phyloP scores from a whole-genome alignment of 305 asterid species.

The Rubia peregrina region DNA sequence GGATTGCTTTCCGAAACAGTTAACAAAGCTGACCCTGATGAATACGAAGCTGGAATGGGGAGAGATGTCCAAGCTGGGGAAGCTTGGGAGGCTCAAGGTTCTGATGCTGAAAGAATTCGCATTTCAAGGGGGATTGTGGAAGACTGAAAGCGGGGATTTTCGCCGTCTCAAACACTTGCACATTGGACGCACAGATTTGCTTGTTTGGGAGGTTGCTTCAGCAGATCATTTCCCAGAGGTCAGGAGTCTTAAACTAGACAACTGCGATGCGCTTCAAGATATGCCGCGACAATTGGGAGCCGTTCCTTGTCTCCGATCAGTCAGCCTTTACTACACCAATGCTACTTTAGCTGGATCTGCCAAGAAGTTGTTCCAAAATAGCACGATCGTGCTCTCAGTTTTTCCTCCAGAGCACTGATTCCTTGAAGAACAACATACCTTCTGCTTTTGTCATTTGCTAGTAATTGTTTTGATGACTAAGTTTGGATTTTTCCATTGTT shows the following conservation, averaged over 20 bases:
- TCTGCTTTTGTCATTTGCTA: no score
- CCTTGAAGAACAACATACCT: no score
- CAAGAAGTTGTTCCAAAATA: conserved; percentile 7
- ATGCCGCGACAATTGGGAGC: conserved; percentile 17
- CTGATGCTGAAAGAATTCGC: conserved; percentile 18
- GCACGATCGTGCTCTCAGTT: background rate
- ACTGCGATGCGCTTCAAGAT: conserved; percentile 19
- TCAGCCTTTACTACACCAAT: conserved; percentile 4
- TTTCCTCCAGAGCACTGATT: conserved; percentile 16
- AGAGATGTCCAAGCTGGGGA: conserved; percentile 13
- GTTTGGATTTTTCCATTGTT: no score
- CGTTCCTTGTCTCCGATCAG: background rate
- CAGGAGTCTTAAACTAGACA: conserved; percentile 20
- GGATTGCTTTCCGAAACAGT: conserved; percentile 11
- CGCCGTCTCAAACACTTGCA: background rate
- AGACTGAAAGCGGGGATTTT: conserved; percentile 11
- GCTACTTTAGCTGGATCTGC: conserved; percentile 20
- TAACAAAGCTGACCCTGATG: conserved; percentile 12
- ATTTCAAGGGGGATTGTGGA: conserved; percentile 27
- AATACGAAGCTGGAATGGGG: conserved; percentile 5
- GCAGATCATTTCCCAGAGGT: conserved; percentile 30
- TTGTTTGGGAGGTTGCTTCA: conserved; percentile 25
- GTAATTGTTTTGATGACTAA: no score
- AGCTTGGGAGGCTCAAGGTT: conserved; percentile 3
- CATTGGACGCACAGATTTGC: conserved; percentile 16